Conservation (phyloP, 1,139 yeast species). For the Blastobotrys illinoisensis region DNA sequence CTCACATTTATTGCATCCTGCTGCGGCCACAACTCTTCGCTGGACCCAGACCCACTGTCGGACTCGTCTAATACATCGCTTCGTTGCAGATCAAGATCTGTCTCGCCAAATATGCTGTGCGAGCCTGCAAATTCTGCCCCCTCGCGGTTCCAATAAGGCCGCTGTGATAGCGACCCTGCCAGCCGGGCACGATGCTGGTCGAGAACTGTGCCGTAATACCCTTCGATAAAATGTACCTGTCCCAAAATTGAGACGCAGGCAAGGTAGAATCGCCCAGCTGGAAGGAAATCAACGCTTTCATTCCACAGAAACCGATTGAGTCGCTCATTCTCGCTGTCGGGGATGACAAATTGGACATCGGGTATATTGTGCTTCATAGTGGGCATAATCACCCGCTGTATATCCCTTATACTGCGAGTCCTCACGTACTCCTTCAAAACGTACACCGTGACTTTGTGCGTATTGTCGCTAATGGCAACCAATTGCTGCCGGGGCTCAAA, state of each 20-base stretch:
- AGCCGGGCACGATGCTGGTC: constrained; percentile 1
- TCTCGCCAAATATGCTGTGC: background rate
- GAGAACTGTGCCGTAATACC: constrained; percentile 14
- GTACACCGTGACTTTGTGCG: constrained; percentile 29
- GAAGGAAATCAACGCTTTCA: background rate
- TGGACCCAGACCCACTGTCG: background rate
- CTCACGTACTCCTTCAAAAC: background rate
- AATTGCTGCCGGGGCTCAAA: constrained; percentile 35
- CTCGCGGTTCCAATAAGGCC: background rate
- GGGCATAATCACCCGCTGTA: constrained; percentile 30
- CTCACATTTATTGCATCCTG: background rate
- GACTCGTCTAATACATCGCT: background rate
- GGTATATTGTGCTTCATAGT: constrained; percentile 56
- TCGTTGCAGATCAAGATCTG: background rate
- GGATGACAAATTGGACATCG: constrained; percentile 42
- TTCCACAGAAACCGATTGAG: constrained; percentile 4
- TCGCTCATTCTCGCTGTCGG: constrained; percentile 17
- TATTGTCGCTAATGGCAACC: constrained; percentile 55
- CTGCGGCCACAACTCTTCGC: background rate
- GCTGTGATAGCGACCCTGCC: background rate
- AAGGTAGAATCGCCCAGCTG: constrained; percentile 10
- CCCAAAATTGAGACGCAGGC: constrained; percentile 26
- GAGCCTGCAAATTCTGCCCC: background rate
- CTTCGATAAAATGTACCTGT: constrained; percentile 23
- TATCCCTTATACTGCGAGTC: background rate